These are phyloP conservation scores for Fallopia convolvulus DNA, from an alignment of 148 eudicot genomes.

Conservation along the genomic window DNA sequence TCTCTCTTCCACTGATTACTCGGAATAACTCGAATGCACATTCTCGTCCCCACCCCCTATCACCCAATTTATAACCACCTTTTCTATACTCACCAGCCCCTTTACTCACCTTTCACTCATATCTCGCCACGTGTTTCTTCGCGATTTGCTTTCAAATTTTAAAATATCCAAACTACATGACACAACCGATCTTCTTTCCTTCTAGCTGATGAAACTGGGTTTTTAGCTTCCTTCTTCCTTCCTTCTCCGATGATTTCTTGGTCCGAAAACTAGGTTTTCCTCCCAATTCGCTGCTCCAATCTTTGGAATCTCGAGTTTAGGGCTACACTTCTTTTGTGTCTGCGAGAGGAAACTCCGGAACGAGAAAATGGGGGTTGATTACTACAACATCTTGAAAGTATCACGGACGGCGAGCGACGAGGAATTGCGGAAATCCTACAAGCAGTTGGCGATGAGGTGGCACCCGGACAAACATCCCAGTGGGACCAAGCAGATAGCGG, in stretches of 20 bases:
- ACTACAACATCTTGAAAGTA: constrained; percentile 43
- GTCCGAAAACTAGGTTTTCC: neutral
- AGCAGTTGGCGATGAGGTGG: constrained; percentile 83
- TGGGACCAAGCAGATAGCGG: constrained; percentile 39
- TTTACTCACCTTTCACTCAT: constrained; percentile 1
- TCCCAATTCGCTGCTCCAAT: neutral
- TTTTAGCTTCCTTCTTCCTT: neutral
- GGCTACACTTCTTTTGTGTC: neutral
- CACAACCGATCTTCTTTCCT: neutral
- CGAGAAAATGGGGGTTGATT: constrained; percentile 57
- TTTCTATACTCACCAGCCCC: neutral
- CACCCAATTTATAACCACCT: neutral
- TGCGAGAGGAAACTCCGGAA: neutral
- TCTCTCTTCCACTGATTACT: constrained; percentile 30
- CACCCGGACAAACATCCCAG: constrained; percentile 85
- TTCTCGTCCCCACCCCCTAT: constrained; percentile 28
- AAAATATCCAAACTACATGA: constrained; percentile 3
- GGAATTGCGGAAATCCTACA: constrained; percentile 69
- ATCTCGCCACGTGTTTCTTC: constrained; percentile 13
- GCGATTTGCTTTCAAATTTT: neutral
- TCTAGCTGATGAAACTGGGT: constrained; percentile 2
- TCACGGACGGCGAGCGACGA: constrained; percentile 24
- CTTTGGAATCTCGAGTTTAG: neutral
- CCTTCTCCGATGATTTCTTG: constrained; percentile 3
- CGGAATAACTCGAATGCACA: constrained; percentile 38